These are phyloP conservation scores for Wallacemonas sp. DNA, from an alignment of 208 protist genomes.

Conservation along the genomic window DNA sequence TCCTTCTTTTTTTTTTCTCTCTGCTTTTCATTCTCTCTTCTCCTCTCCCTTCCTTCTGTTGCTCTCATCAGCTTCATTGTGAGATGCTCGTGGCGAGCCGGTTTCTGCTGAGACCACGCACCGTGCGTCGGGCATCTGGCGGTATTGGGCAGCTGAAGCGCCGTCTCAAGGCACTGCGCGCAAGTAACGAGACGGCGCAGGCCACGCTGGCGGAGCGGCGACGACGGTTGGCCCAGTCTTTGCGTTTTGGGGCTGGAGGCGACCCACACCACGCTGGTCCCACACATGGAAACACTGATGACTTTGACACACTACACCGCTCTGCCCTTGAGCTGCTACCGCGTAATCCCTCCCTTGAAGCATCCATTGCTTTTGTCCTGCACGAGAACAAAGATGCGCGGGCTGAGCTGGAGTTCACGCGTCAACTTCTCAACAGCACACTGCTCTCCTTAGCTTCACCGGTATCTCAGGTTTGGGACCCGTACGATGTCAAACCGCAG, in stretches of 20 bases:
- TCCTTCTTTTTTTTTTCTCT: conserved; percentile 4
- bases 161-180: conserved; percentile 25
- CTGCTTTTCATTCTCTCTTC: background rate
- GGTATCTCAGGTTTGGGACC: conserved; percentile 67
- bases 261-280: background rate
- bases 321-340: conserved; percentile 49
- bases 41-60: conserved; percentile 9
- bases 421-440: conserved; percentile 67
- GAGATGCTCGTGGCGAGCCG: background rate
- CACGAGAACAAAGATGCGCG: conserved; percentile 75
- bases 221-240: conserved; percentile 13
- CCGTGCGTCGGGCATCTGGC: too few relatives aligned
- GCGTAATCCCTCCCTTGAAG: conserved; percentile 66
- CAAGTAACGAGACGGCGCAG: conserved; percentile 23
- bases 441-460: conserved; percentile 84
- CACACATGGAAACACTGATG: background rate
- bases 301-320: background rate
- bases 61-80: background rate
- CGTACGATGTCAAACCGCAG: conserved; percentile 88
- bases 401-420: conserved; percentile 80
- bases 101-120: background rate
- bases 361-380: conserved; percentile 73
- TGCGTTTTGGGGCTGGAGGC: background rate
- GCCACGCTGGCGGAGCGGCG: conserved; percentile 33
- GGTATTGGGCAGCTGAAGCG: background rate